Evolutionary conservation across 1,139 yeast species (phyloP).

Genomic region (Lizanozyma gosingica): DNA sequence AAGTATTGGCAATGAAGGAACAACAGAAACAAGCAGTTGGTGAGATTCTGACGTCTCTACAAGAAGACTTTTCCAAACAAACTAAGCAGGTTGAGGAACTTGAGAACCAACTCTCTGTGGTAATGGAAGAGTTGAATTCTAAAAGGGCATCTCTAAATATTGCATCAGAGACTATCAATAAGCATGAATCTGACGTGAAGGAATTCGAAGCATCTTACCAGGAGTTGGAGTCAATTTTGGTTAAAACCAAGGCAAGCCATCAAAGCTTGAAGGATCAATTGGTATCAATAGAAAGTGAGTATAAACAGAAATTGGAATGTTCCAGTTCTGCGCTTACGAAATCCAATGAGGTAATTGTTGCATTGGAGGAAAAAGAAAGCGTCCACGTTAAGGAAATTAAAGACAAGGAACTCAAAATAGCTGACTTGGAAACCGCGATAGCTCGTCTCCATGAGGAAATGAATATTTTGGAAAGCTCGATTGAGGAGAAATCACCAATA

Average conservation of each 20-base stretch:
- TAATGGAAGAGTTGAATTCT: neutral
- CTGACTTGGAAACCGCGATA: constrained; percentile 7
- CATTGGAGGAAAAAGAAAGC: constrained; percentile 6
- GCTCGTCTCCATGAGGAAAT: constrained; percentile 7
- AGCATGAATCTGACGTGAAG: neutral
- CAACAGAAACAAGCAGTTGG: neutral
- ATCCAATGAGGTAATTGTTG: neutral
- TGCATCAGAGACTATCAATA: neutral
- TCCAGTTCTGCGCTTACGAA: neutral
- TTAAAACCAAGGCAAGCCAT: neutral
- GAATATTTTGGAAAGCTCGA: constrained; percentile 5
- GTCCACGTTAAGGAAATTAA: constrained; percentile 5
- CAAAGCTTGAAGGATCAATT: neutral
- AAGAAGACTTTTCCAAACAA: neutral
- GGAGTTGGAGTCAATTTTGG: neutral
- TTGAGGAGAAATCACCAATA: constrained; percentile 4
- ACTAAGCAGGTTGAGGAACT: neutral
- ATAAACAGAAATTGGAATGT: neutral
- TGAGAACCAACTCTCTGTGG: neutral
- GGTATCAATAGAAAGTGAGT: neutral
- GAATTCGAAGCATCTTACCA: neutral
- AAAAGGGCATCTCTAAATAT: neutral
- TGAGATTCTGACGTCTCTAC: neutral
- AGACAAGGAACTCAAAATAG: constrained; percentile 8
- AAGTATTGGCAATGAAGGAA: neutral